Evolutionary conservation across 805 yeast genomes (phyloP).

Genomic region (Starmerella bombicola): DNA sequence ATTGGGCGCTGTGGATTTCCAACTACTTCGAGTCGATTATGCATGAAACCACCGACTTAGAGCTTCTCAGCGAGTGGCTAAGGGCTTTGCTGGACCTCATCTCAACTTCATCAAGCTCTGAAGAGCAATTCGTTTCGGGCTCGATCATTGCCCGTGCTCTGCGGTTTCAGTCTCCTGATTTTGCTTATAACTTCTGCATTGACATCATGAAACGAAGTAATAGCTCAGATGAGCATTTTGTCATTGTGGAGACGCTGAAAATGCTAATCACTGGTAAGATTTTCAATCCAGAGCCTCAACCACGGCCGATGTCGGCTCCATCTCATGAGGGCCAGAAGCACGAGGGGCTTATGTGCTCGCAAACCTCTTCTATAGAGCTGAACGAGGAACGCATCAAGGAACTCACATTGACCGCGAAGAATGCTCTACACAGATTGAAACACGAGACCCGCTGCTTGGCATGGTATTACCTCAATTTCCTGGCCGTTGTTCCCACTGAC

Average conservation of each 20-base stretch:
- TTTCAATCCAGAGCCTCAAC: slow-evolving; percentile 1
- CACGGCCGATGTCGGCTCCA: not conserved
- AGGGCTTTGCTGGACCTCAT: slow-evolving; percentile 32
- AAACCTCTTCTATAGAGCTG: slow-evolving; percentile 5
- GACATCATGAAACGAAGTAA: slow-evolving; percentile 43
- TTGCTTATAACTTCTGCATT: slow-evolving; percentile 45
- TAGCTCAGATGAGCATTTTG: slow-evolving; percentile 54
- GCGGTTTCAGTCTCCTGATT: slow-evolving; percentile 43
- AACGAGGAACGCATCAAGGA: slow-evolving; percentile 10
- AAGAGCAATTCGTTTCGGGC: slow-evolving; percentile 32
- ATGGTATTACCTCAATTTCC: slow-evolving; percentile 17
- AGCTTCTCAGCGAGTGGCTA: slow-evolving; percentile 31
- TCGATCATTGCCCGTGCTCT: slow-evolving; percentile 55
- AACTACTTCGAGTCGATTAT: slow-evolving; percentile 19
- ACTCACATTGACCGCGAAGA: slow-evolving; percentile 14
- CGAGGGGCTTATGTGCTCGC: slow-evolving; percentile 5
- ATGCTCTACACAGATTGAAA: slow-evolving; percentile 10
- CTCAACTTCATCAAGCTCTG: slow-evolving; percentile 26
- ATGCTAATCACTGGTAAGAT: slow-evolving; percentile 34
- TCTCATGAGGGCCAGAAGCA: not conserved
- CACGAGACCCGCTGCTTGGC: slow-evolving; percentile 6
- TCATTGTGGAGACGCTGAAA: slow-evolving; percentile 55
- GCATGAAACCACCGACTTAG: slow-evolving; percentile 27
- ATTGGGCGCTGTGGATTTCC: slow-evolving; percentile 28
- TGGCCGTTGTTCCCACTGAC: slow-evolving; percentile 29